These are phyloP conservation scores for Lichtheimia hyalospora DNA, from an alignment of 371 early-diverging fungal genomes.

Conservation along the genomic window DNA sequence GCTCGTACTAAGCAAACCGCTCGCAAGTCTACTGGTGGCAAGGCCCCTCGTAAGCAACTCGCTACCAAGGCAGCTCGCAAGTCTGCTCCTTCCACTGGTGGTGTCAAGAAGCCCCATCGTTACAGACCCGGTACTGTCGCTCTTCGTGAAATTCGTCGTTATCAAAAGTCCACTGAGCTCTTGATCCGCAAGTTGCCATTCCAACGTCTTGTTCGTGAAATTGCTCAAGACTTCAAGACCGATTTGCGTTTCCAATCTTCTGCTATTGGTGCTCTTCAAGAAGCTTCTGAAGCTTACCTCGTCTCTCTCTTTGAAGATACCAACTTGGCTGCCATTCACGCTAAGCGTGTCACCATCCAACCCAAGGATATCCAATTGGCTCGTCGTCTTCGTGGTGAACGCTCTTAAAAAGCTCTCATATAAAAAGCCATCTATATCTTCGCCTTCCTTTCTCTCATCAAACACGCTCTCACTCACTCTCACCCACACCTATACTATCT, in stretches of 20 bases:
- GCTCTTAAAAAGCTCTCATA: constrained; percentile 52
- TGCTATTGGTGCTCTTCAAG: constrained; percentile 98
- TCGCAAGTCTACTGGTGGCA: constrained; percentile 99
- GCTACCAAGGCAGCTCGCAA: constrained; percentile 91
- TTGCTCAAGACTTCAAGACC: constrained; percentile 96
- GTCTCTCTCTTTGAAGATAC: constrained; percentile 97
- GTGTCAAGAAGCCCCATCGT: constrained; percentile 84
- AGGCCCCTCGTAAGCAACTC: constrained; percentile 97
- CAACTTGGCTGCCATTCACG: constrained; percentile 98
- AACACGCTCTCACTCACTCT: too few species aligned
- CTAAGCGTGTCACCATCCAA: constrained; percentile 99
- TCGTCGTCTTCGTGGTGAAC: constrained; percentile 88
- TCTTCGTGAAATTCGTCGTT: constrained; percentile 96
- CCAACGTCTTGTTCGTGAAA: constrained; percentile 97
- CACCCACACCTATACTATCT: too few species aligned
- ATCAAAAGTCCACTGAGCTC: constrained; percentile 97
- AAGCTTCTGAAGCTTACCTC: constrained; percentile 98
- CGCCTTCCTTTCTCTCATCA: too few species aligned
- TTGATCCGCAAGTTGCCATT: constrained; percentile 98
- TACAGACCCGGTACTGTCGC: constrained; percentile 92
- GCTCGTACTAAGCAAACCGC: constrained; percentile 99
- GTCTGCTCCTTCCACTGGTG: constrained; percentile 55
- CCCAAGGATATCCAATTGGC: constrained; percentile 97
- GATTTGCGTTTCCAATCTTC: constrained; percentile 98
- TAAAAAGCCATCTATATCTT: too few species aligned